Evolutionary conservation across 108 stramenopile species (phyloP).

Genomic region (Pseudonitzschia multiseries): DNA sequence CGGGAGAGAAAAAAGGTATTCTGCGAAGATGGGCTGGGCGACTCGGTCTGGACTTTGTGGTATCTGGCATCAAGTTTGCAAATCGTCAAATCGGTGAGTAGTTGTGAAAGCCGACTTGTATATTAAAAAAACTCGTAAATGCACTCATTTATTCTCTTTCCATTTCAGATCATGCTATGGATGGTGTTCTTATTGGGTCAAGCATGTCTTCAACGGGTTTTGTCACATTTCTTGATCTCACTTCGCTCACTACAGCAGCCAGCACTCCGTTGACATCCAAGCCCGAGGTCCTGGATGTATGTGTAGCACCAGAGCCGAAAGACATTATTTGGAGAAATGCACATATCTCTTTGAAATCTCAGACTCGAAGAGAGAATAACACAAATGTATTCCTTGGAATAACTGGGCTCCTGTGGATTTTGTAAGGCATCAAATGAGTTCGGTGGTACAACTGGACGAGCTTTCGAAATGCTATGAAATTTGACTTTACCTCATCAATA

Average conservation of each 20-base stretch:
- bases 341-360: constrained; percentile 47
- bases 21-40: constrained; percentile 45
- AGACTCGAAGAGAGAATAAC: constrained; percentile 51
- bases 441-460: neutral
- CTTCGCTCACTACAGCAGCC: constrained; percentile 69
- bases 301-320: constrained; percentile 81
- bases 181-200: constrained; percentile 52
- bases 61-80: constrained; percentile 47
- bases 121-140: neutral
- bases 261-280: constrained; percentile 71
- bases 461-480: neutral
- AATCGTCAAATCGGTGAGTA: constrained; percentile 49
- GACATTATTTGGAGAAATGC: constrained; percentile 89
- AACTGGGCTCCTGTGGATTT: constrained; percentile 84
- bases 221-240: constrained; percentile 85
- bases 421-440: constrained; percentile 17
- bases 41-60: constrained; percentile 64
- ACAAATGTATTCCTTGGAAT: constrained; percentile 67
- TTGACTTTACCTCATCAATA: neutral
- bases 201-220: constrained; percentile 90
- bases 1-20: constrained; percentile 11
- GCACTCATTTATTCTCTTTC: constrained; percentile 6
- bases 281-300: constrained; percentile 58
- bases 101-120: neutral
- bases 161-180: constrained; percentile 37